Percentiles rank a stretch among this genome's conserved stretches.
phyloP scores from a whole-genome alignment of 345 rosid genomes.

The Cardamine chenopodiifolia region DNA sequence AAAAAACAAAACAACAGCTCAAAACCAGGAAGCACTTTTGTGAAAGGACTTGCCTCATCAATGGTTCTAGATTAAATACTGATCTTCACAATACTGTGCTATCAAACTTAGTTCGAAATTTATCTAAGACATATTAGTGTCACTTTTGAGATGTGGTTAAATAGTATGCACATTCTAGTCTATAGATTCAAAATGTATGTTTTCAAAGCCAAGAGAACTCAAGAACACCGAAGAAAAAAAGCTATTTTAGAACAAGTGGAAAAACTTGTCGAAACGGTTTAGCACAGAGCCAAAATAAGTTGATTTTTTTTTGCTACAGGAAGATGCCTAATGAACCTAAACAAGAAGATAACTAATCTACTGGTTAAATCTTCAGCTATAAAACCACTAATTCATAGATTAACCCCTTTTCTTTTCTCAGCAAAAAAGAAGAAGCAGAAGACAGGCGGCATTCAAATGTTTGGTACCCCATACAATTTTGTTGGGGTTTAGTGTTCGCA shows the following conservation, averaged over 20 bases:
- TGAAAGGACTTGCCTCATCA: not conserved
- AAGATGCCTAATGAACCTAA: slow-evolving; percentile 11
- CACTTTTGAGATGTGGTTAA: not conserved
- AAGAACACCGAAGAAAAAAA: not conserved
- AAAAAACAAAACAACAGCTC: not conserved
- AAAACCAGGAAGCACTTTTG: not conserved
- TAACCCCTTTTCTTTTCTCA: not conserved
- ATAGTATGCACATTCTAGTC: not conserved
- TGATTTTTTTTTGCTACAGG: not conserved
- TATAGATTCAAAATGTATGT: not conserved
- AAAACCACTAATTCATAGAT: not conserved
- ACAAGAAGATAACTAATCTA: not conserved
- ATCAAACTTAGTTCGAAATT: not conserved
- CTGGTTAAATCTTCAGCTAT: not conserved
- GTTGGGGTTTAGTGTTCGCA: not conserved
- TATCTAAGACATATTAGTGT: not conserved
- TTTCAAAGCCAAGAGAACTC: not conserved
- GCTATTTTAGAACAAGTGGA: not conserved
- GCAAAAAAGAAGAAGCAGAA: not conserved
- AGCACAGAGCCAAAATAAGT: slow-evolving; percentile 11
- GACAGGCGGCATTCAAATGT: slow-evolving; percentile 1
- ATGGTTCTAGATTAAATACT: not conserved
- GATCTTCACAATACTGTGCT: slow-evolving; percentile 1
- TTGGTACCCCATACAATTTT: not conserved
- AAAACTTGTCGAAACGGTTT: not conserved